These are phyloP conservation scores for Cyclotella sp. DNA, from an alignment of 108 stramenopile genomes.

Conservation along the genomic window DNA sequence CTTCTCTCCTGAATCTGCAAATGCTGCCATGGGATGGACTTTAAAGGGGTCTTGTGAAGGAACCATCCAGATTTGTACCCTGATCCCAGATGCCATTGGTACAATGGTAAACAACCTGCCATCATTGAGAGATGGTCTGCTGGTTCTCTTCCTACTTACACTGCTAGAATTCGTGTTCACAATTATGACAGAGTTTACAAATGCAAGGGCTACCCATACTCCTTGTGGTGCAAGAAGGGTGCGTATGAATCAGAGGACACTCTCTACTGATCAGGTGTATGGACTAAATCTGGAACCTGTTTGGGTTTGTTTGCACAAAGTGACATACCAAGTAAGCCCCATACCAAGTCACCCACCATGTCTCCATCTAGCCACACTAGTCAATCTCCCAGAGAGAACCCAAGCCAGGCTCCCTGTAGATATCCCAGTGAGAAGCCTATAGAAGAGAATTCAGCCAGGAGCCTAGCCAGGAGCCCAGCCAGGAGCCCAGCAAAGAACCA, in stretches of 20 bases:
- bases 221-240: neutral
- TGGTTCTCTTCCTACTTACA: neutral
- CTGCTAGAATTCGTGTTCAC: neutral
- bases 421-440: too few species aligned
- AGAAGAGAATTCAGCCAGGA: too few species aligned
- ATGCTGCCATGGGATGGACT: conserved; percentile 11
- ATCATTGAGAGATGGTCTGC: neutral
- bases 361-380: too few species aligned
- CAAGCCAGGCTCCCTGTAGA: too few species aligned
- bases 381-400: too few species aligned
- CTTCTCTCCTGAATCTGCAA: conserved; percentile 2
- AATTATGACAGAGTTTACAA: neutral
- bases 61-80: neutral
- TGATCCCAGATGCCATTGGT: neutral
- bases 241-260: neutral
- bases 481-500: too few species aligned
- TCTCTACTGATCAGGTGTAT: conserved; percentile 3
- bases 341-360: neutral
- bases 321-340: neutral
- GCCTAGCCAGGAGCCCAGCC: too few species aligned
- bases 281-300: conserved; percentile 1
- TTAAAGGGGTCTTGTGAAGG: conserved; percentile 4
- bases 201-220: conserved; percentile 1
- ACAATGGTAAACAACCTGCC: neutral
- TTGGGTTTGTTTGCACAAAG: neutral